A percentile compares a stretch with the other conserved stretches of the same genome.
Evolutionary conservation across 257 asterid genomes (phyloP).

Genomic region (Primulina tabacum): DNA sequence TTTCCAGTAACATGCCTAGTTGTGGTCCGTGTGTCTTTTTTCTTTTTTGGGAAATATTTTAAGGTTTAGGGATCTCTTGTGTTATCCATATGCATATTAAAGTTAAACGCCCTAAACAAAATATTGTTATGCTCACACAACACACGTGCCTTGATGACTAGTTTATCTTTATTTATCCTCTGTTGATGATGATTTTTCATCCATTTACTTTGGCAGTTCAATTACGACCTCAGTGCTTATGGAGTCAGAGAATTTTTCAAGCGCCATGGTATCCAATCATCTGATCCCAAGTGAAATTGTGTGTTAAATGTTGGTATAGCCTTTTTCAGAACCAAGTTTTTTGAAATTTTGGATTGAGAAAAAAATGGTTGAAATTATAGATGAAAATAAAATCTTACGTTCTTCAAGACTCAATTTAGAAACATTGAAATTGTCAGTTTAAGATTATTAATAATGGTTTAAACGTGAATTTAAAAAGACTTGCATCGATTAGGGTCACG

Average conservation of each 20-base stretch:
- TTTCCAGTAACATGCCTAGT: not conserved
- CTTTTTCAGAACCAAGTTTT: not conserved
- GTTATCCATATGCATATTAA: too few relatives aligned
- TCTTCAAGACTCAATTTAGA: too few relatives aligned
- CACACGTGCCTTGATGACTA: too few relatives aligned
- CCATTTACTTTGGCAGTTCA: constrained; percentile 56
- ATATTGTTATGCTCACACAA: too few relatives aligned
- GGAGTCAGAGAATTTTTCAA: constrained; percentile 93
- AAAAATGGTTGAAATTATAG: not conserved
- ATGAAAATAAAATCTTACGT: too few relatives aligned
- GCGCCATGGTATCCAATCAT: constrained; percentile 52
- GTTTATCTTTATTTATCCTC: not conserved
- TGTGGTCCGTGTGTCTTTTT: not conserved
- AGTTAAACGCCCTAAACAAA: too few relatives aligned
- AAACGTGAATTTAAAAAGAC: too few relatives aligned
- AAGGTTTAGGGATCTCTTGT: not conserved
- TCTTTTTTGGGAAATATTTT: not conserved
- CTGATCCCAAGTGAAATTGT: too few relatives aligned
- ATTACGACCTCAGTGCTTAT: constrained; percentile 57
- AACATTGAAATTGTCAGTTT: not conserved
- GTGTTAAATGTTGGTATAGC: too few relatives aligned
- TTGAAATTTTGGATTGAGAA: not conserved
- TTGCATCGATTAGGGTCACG: too few relatives aligned
- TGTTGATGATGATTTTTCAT: constrained; percentile 7
- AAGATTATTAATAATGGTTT: not conserved